Percentiles rank a stretch among this genome's conserved stretches.
Evolutionary conservation across 139 green algal genomes (phyloP).

Genomic region (Chlorella sorokiniana): DNA sequence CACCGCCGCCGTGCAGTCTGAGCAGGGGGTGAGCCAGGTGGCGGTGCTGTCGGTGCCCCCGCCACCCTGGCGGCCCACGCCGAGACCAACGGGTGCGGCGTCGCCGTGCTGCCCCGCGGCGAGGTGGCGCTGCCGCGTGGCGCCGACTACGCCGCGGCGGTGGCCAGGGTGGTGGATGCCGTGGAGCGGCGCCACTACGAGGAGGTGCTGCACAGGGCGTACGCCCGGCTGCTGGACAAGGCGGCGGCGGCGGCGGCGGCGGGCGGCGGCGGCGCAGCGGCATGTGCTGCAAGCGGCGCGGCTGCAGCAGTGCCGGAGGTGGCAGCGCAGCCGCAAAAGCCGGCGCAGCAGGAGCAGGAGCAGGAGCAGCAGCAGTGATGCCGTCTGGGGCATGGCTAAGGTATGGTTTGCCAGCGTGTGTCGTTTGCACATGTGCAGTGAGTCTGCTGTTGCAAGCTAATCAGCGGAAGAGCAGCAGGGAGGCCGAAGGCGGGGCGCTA

Average conservation of each 20-base stretch:
- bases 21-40: neutral
- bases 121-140: conserved; percentile 7
- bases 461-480: neutral
- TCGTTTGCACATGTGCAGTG: too few relatives aligned
- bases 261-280: neutral
- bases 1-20: neutral
- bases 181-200: conserved; percentile 2
- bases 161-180: neutral
- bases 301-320: neutral
- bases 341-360: neutral
- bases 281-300: neutral
- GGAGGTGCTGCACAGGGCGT: neutral
- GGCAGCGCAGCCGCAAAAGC: neutral
- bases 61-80: conserved; percentile 9
- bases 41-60: conserved; percentile 8
- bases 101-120: conserved; percentile 10
- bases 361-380: neutral
- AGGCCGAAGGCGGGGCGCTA: too few relatives aligned
- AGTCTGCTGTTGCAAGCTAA: neutral
- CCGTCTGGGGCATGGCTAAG: too few relatives aligned
- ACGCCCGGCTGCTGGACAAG: neutral
- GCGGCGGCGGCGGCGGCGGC: neutral
- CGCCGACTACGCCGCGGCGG: neutral
- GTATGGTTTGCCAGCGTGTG: too few relatives aligned
- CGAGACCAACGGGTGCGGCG: neutral